phyloP scores from a whole-genome alignment of 1,139 yeast species.

The Debaryomycetaceae sp. region DNA sequence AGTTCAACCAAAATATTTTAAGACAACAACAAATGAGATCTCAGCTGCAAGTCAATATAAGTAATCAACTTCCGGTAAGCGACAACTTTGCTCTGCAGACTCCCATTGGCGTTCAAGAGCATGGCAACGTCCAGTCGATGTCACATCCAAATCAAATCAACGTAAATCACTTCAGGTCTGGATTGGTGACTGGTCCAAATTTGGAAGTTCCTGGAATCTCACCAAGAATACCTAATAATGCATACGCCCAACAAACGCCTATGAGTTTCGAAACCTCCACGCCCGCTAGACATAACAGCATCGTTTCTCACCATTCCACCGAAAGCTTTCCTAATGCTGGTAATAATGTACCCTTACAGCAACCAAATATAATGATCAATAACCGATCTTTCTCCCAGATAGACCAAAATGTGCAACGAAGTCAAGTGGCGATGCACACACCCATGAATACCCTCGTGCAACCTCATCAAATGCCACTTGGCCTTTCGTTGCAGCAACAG shows the following conservation, averaged over 20 bases:
- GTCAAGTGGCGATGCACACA: not conserved
- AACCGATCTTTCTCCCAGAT: not conserved
- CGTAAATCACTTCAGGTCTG: not conserved
- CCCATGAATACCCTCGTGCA: not conserved
- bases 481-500: not conserved
- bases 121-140: not conserved
- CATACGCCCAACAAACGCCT: not conserved
- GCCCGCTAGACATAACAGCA: not conserved
- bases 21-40: conserved; percentile 9
- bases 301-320: not conserved
- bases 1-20: conserved; percentile 13
- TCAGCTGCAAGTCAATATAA: not conserved
- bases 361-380: not conserved
- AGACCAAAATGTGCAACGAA: not conserved
- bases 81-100: not conserved
- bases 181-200: not conserved
- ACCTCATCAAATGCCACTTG: not conserved
- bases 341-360: not conserved
- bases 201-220: not conserved
- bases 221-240: not conserved
- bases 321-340: not conserved
- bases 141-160: not conserved
- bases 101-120: not conserved
- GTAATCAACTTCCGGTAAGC: not conserved
- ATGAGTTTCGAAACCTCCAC: not conserved